Evolutionary conservation across 2,329 filamentous ascomycete species (phyloP), one percentile per base, ranked within the genome.

Genomic region (Pyricularia sp.): DNA sequence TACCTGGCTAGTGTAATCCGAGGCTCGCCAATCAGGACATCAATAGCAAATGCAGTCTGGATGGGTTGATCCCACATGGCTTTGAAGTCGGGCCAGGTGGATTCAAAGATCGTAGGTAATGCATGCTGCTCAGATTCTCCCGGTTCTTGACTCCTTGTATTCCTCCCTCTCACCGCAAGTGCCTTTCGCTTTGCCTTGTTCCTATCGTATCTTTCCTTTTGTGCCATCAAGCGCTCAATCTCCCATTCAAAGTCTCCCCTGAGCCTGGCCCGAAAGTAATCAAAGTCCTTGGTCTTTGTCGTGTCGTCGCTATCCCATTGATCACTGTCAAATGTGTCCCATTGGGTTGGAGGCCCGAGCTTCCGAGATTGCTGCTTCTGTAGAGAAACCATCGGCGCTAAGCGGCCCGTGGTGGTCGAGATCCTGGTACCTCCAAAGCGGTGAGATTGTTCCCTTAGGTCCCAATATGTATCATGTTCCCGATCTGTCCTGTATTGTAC

Each of bases 231-330:
- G 4, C 70, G 70, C 14, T 71, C 70, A 25, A 69, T 58, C 10
- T 70, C 70, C 70, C 70, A 70, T 64, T 71, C 70, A 33, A 71
- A 71, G 23, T 66, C 69, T 67, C 69, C 69, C 20, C 69, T 69
- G 66, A 70, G 30, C 14, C 70, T 59, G 14, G 67, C 25, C 17
- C 70, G 58, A 14, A 59, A 61, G 7, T 28, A 42, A 20, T 65
- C 59, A 55, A 65, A 71, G 59, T 69, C 64, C 5, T 59, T 14
- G 6, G 55, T 59, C 55, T 12, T 59, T 1, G 55, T 59, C 23
- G 20, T 10, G 23, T 59, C 23, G 55, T 59, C n/a, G 20, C 55
- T 59, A 7, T 59, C 55, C 55, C 55, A 59, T 25, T 59, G n/a
- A 25, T 59, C 55, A 7, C 55, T 59, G 9, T 59, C n/a, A 23